Percentiles rank a stretch among this genome's conserved stretches.
Evolutionary conservation across 768 basidiomycete species (phyloP).

Genomic region (Cyclocybe cylindracea): DNA sequence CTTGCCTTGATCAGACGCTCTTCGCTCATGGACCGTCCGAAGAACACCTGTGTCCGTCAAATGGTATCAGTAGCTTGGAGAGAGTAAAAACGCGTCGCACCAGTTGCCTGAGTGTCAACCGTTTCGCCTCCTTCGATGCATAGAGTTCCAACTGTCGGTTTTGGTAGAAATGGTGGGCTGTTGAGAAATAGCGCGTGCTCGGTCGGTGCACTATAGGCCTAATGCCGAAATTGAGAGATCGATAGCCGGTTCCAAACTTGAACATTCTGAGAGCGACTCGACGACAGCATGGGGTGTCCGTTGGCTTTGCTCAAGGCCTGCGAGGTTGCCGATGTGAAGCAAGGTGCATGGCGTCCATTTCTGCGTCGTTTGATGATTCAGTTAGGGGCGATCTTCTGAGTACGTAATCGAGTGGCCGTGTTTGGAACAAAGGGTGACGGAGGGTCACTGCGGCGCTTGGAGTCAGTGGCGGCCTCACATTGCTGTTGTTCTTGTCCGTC

Average conservation of each 20-base stretch:
- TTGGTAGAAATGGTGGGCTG: slow-evolving; percentile 72
- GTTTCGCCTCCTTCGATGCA: slow-evolving; percentile 71
- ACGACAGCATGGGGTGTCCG: slow-evolving; percentile 10
- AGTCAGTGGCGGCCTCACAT: too few species aligned
- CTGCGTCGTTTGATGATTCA: too few species aligned
- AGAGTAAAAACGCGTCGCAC: slow-evolving; percentile 38
- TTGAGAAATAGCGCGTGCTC: slow-evolving; percentile 17
- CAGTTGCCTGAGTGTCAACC: slow-evolving; percentile 77
- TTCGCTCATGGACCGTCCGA: slow-evolving; percentile 79
- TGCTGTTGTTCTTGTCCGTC: too few species aligned
- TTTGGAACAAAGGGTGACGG: too few species aligned
- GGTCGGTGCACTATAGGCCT: not conserved
- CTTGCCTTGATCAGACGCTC: slow-evolving; percentile 75
- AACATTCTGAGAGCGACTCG: slow-evolving; percentile 15
- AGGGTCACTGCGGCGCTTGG: too few species aligned
- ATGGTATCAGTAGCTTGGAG: not conserved
- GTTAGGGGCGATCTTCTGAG: too few species aligned
- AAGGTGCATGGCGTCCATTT: too few species aligned
- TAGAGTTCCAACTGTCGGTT: slow-evolving; percentile 82
- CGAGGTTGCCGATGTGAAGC: too few species aligned
- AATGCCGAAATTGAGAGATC: slow-evolving; percentile 7
- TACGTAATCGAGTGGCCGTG: too few species aligned
- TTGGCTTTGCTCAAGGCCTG: too few species aligned
- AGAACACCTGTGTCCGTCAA: slow-evolving; percentile 62
- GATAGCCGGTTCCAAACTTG: slow-evolving; percentile 15